Percentiles rank a stretch among this genome's conserved stretches.
Evolutionary conservation across 495 filamentous ascomycete species (phyloP).

Genomic region (Schizothecium vesticola): DNA sequence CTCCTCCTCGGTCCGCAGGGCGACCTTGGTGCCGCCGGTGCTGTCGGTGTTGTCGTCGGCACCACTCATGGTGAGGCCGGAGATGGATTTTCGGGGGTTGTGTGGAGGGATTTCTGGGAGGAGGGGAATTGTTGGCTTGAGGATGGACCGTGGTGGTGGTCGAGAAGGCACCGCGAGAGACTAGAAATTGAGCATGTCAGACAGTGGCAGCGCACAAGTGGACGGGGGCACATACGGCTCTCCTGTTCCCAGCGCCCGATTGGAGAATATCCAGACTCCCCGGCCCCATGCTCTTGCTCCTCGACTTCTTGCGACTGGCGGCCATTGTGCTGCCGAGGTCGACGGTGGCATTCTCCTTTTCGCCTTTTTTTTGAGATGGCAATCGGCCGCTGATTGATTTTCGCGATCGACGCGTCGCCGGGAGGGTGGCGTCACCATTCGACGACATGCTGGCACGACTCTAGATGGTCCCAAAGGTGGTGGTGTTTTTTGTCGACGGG

Average conservation of each 20-base stretch:
- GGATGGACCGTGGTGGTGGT: constrained; percentile 65
- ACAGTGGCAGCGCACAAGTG: not conserved
- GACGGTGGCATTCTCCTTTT: constrained; percentile 70
- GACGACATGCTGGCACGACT: constrained; percentile 36
- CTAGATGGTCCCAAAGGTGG: constrained; percentile 1
- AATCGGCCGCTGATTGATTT: constrained; percentile 74
- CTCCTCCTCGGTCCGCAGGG: constrained; percentile 66
- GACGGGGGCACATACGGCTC: constrained; percentile 55
- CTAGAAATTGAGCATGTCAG: constrained; percentile 22
- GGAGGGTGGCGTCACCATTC: constrained; percentile 42
- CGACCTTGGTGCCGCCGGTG: constrained; percentile 40
- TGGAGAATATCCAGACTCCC: constrained; percentile 81
- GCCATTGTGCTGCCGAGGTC: constrained; percentile 46
- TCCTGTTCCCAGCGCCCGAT: constrained; percentile 70
- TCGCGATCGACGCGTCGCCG: constrained; percentile 58
- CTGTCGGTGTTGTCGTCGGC: constrained; percentile 42
- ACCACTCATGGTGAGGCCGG: constrained; percentile 19
- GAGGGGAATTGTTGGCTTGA: constrained; percentile 74
- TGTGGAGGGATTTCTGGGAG: constrained; percentile 55
- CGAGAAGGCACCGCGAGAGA: constrained; percentile 42
- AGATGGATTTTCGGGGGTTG: constrained; percentile 34
- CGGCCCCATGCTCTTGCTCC: constrained; percentile 93
- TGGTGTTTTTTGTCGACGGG: not conserved
- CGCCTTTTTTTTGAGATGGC: constrained; percentile 43
- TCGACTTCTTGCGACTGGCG: constrained; percentile 62